Conservation (phyloP, 306 rosid species). For the Lagenaria siceraria region DNA sequence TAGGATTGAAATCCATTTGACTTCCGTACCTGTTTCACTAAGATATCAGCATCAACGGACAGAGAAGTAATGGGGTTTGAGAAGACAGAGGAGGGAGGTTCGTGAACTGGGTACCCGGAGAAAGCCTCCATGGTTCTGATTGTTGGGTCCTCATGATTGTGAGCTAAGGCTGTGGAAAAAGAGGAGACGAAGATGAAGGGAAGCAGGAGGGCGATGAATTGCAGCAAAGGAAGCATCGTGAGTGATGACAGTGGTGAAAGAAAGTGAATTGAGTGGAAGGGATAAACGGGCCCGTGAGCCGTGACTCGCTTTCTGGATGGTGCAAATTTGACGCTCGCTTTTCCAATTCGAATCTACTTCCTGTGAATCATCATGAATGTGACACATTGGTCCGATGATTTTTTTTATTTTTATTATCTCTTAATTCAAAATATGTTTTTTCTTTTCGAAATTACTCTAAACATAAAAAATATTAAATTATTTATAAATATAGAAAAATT, state of each 20-base stretch:
- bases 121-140: constrained; percentile 75
- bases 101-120: constrained; percentile 68
- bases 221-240: constrained; percentile 14
- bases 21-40: constrained; percentile 58
- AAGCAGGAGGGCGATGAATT: constrained; percentile 9
- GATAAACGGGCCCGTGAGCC: neutral
- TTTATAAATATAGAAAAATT: too few species aligned
- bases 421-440: too few species aligned
- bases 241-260: neutral
- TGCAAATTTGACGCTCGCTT: neutral
- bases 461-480: too few species aligned
- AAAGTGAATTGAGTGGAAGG: neutral
- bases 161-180: constrained; percentile 22
- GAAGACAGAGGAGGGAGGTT: constrained; percentile 22
- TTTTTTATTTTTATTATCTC: too few species aligned
- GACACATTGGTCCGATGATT: too few species aligned
- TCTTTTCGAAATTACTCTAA: too few species aligned
- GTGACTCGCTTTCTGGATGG: neutral
- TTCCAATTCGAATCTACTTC: too few species aligned
- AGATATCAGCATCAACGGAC: constrained; percentile 41
- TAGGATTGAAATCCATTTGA: neutral
- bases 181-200: constrained; percentile 20
- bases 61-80: constrained; percentile 32
- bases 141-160: constrained; percentile 45
- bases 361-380: too few species aligned